These are phyloP conservation scores for Naganishia friedmannii DNA, from an alignment of 768 basidiomycete species.

Conservation along the genomic window DNA sequence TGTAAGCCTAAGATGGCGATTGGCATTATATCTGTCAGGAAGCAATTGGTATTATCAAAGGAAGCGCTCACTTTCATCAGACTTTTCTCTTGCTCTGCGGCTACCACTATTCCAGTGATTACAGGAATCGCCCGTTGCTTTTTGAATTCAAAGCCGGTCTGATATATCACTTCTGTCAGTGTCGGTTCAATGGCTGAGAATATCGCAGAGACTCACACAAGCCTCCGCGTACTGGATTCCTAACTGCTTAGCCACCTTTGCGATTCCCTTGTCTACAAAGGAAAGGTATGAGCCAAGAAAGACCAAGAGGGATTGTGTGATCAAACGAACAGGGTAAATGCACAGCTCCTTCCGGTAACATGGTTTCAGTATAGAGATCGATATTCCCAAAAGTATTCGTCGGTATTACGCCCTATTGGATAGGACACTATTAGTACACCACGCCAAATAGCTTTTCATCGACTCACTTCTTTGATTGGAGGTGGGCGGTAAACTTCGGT, in stretches of 20 bases:
- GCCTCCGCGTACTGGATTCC: constrained; percentile 91
- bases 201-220: constrained; percentile 62
- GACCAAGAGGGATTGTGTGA: neutral
- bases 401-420: constrained; percentile 75
- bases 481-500: constrained; percentile 76
- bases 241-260: constrained; percentile 81
- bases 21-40: constrained; percentile 14
- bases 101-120: constrained; percentile 79
- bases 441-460: neutral
- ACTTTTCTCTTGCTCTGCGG: constrained; percentile 69
- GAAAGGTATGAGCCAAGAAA: constrained; percentile 1
- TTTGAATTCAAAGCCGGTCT: constrained; percentile 96
- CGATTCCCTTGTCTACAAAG: constrained; percentile 70
- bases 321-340: constrained; percentile 80
- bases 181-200: neutral
- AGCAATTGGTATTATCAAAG: constrained; percentile 5
- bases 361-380: constrained; percentile 88
- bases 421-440: neutral
- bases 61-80: constrained; percentile 66
- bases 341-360: constrained; percentile 82
- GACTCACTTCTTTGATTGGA: constrained; percentile 78
- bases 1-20: constrained; percentile 65
- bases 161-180: constrained; percentile 13
- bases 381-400: constrained; percentile 97
- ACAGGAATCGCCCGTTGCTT: constrained; percentile 83